Conservation (phyloP, 441 rosid species). For the Adansonia madagascariensis region DNA sequence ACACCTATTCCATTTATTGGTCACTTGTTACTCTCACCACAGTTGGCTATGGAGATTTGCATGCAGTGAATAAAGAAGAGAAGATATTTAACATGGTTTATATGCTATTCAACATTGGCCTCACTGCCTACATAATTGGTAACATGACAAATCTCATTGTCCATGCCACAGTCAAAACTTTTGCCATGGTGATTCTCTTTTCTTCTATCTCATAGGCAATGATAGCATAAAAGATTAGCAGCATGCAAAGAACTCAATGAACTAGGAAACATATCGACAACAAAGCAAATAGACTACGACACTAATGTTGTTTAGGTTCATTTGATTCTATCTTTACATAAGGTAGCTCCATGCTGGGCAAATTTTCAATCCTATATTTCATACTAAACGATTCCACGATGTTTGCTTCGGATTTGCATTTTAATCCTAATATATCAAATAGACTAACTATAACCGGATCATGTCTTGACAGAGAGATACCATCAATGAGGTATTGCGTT, state of each 20-base stretch:
- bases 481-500: constrained; percentile 68
- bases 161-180: constrained; percentile 66
- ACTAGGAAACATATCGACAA: background rate
- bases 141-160: constrained; percentile 94
- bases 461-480: constrained; percentile 67
- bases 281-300: background rate
- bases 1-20: constrained; percentile 93
- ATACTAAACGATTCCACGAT: background rate
- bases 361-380: background rate
- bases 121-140: constrained; percentile 85
- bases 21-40: constrained; percentile 89
- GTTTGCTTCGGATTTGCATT: background rate
- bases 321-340: background rate
- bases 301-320: background rate
- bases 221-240: background rate
- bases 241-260: background rate
- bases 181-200: constrained; percentile 57
- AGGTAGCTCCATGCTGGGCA: background rate
- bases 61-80: constrained; percentile 70
- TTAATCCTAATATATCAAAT: background rate
- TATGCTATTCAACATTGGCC: constrained; percentile 91
- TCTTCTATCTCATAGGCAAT: constrained; percentile 1
- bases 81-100: constrained; percentile 73
- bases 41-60: constrained; percentile 93
- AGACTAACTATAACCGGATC: background rate